Base-by-base conservation (phyloP, 1,284 basidiomycete genomes). In the Takashimella tepidaria region DNA sequence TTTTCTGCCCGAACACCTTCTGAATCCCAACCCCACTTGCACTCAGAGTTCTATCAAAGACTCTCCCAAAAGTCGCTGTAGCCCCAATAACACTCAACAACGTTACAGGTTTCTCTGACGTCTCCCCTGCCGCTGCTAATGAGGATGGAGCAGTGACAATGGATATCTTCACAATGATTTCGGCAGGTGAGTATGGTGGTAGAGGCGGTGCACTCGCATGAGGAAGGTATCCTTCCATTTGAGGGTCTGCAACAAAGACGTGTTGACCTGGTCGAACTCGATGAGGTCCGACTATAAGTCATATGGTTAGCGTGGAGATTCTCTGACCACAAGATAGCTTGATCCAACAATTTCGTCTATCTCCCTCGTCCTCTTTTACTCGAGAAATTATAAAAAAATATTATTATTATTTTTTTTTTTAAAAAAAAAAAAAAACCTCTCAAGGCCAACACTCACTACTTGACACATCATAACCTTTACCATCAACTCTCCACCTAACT, bases 381-480 rank as follows among this genome's bases (percentile, higher is more conserved):
- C n/a, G n/a, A n/a, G n/a, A n/a, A n/a, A n/a, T n/a, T n/a, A n/a
- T n/a, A n/a, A n/a, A n/a, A n/a, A n/a, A n/a, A n/a, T n/a, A n/a
- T n/a, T n/a, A n/a, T n/a, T n/a, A n/a, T n/a, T n/a, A n/a, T n/a
- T n/a, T n/a, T n/a, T n/a, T n/a, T n/a, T n/a, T n/a, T n/a, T n/a
- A n/a, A n/a, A n/a, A n/a, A n/a, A n/a, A n/a, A n/a, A n/a, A n/a
- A n/a, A n/a, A n/a, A n/a, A n/a, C n/a, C n/a, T n/a, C n/a, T 37
- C 11, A 55, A 27, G 10, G 12, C 41, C 21, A 27, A 4, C n/a
- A 70, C 87, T 65, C 62, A 91, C 89, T 78, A 77, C 83, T 88
- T 19, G 86, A 81, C 42, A 93, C 81, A 63, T 92, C 89, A 65
- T 90, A 93, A 3, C 90, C 90, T 62, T 79, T 83, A n/a, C 86